These are phyloP conservation scores for Malassezia caprae DNA, from an alignment of 1,284 basidiomycete species.

Conservation along the genomic window DNA sequence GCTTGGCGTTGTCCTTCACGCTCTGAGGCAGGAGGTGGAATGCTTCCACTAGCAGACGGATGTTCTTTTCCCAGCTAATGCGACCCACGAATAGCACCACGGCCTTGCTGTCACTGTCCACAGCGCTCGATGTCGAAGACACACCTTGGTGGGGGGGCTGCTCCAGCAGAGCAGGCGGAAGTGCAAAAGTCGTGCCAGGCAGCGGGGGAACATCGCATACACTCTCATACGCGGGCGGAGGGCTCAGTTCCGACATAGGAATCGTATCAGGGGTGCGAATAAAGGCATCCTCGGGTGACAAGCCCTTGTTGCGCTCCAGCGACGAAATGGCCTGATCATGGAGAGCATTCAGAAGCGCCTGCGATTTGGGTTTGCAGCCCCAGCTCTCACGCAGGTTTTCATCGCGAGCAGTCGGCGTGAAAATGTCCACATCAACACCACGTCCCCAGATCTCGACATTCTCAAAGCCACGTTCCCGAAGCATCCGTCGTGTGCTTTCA, in stretches of 20 bases:
- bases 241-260: slow-evolving; percentile 35
- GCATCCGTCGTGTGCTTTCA: slow-evolving; percentile 52
- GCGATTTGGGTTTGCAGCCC: slow-evolving; percentile 47
- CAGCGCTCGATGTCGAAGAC: slow-evolving; percentile 1
- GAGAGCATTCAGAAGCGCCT: slow-evolving; percentile 20
- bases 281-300: slow-evolving; percentile 20
- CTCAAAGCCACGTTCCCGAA: slow-evolving; percentile 50
- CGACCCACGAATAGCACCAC: slow-evolving; percentile 50
- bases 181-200: slow-evolving; percentile 23
- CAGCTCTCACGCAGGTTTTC: slow-evolving; percentile 50
- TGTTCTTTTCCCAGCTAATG: slow-evolving; percentile 56
- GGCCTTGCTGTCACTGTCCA: slow-evolving; percentile 29
- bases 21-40: slow-evolving; percentile 48
- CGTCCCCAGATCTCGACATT: slow-evolving; percentile 55
- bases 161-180: slow-evolving; percentile 29
- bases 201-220: slow-evolving; percentile 33
- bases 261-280: slow-evolving; percentile 49
- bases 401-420: slow-evolving; percentile 50
- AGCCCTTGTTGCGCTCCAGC: background rate
- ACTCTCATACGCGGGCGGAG: slow-evolving; percentile 41
- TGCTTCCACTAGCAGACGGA: slow-evolving; percentile 54
- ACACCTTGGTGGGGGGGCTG: background rate
- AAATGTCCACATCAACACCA: slow-evolving; percentile 31
- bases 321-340: slow-evolving; percentile 8
- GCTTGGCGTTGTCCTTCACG: slow-evolving; percentile 48